Conservation (phyloP, 257 asterid genomes). For the Mitragyna speciosa region DNA sequence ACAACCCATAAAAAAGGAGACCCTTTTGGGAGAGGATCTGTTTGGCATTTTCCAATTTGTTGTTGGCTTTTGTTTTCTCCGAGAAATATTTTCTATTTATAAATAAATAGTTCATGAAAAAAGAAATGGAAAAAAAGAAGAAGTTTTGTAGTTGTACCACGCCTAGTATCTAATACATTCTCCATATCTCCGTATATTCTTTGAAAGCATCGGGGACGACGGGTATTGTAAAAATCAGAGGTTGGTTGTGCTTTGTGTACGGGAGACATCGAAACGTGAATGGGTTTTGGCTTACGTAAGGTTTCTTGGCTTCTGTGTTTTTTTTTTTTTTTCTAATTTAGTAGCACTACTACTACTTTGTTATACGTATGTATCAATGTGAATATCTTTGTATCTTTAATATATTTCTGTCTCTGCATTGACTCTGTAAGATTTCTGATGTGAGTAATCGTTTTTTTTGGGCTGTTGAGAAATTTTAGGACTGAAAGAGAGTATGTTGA, state of each 20-base stretch:
- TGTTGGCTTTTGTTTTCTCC: conserved; percentile 21
- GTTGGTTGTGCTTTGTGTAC: conserved; percentile 41
- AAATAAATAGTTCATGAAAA: too few species aligned
- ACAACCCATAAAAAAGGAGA: neutral
- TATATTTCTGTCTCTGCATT: neutral
- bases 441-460: neutral
- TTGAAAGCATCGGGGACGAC: conserved; percentile 17
- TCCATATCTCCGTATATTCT: neutral
- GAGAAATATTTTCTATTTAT: neutral
- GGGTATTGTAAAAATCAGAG: conserved; percentile 14
- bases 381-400: neutral
- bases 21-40: neutral
- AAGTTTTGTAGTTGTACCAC: neutral
- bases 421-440: neutral
- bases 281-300: conserved; percentile 27
- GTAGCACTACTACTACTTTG: neutral
- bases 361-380: neutral
- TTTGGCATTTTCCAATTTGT: conserved; percentile 7
- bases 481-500: neutral
- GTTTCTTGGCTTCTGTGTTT: conserved; percentile 29
- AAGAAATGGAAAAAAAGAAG: too few species aligned
- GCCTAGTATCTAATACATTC: neutral
- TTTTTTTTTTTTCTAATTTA: conserved; percentile 6
- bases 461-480: conserved; percentile 13
- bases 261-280: conserved; percentile 62